Percentiles rank a stretch among this genome's conserved stretches.
Conservation (phyloP, 345 rosid genomes). For the Gossypium sturtianum region DNA sequence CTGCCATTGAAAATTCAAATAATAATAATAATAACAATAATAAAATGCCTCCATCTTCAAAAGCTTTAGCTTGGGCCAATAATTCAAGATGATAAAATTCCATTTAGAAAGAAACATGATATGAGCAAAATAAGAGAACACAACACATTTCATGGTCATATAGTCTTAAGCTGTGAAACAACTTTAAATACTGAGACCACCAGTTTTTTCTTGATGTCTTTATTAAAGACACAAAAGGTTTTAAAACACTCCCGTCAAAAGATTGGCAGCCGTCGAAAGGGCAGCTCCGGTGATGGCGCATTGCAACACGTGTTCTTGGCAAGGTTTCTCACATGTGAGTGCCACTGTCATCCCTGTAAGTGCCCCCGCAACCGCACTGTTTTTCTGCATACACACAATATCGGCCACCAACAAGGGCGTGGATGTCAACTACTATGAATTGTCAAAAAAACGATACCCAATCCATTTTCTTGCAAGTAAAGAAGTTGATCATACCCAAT, state of each 20-base stretch:
- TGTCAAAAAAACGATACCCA: background rate
- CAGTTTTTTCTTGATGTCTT: background rate
- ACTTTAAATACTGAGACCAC: background rate
- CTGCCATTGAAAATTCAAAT: no score
- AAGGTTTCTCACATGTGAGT: conserved; percentile 51
- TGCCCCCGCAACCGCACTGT: conserved; percentile 90
- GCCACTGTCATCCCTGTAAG: conserved; percentile 77
- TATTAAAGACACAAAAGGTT: background rate
- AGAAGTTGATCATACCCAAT: conserved; percentile 49
- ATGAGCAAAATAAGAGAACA: background rate
- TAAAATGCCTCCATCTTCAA: no score
- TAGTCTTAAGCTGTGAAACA: no score
- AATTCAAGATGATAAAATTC: no score
- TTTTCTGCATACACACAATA: conserved; percentile 42
- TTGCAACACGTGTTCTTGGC: conserved; percentile 79
- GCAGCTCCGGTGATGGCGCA: conserved; percentile 96
- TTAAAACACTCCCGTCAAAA: conserved; percentile 40
- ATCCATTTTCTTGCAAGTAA: background rate
- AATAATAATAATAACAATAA: no score
- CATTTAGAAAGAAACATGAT: no score
- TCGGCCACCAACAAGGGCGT: background rate
- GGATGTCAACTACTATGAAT: background rate
- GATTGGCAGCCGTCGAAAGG: conserved; percentile 77
- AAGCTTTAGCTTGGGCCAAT: no score
- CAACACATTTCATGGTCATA: no score